A percentile compares a stretch with the other conserved stretches of the same genome.
Conservation (phyloP, 305 asterid genomes). For the Solanum hybrid region DNA sequence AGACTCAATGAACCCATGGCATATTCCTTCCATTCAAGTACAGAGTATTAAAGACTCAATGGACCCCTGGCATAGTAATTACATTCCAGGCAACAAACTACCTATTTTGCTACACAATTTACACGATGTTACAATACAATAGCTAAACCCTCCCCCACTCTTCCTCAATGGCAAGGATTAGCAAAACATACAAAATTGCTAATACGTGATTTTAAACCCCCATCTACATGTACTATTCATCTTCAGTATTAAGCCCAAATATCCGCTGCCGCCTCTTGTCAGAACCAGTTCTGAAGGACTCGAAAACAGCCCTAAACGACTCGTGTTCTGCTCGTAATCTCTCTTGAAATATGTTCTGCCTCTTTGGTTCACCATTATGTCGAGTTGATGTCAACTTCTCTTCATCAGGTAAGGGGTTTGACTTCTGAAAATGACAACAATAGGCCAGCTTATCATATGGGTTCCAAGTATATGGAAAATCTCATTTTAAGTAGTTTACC, state of each 20-base stretch:
- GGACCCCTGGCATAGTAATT: neutral
- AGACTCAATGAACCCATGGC: neutral
- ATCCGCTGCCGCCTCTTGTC: conserved; percentile 69
- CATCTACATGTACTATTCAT: conserved; percentile 16
- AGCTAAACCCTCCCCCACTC: neutral
- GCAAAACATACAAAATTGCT: neutral
- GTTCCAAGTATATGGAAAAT: neutral
- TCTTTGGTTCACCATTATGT: conserved; percentile 29
- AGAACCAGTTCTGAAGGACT: conserved; percentile 74
- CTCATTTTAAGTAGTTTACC: neutral
- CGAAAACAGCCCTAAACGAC: conserved; percentile 43
- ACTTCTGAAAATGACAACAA: conserved; percentile 41
- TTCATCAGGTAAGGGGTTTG: conserved; percentile 66
- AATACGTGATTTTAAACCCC: neutral
- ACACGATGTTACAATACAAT: neutral
- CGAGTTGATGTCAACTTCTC: conserved; percentile 30
- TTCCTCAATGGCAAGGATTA: neutral
- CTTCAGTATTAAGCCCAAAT: conserved; percentile 32
- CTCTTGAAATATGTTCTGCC: conserved; percentile 50
- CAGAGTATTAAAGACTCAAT: neutral
- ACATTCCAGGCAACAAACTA: neutral
- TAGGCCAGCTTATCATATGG: neutral
- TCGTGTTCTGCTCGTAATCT: conserved; percentile 31
- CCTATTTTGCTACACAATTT: neutral
- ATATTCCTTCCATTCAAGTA: too few species aligned